Evolutionary conservation across 2,329 filamentous ascomycete species (phyloP).

Genomic region (Apiospora marii): DNA sequence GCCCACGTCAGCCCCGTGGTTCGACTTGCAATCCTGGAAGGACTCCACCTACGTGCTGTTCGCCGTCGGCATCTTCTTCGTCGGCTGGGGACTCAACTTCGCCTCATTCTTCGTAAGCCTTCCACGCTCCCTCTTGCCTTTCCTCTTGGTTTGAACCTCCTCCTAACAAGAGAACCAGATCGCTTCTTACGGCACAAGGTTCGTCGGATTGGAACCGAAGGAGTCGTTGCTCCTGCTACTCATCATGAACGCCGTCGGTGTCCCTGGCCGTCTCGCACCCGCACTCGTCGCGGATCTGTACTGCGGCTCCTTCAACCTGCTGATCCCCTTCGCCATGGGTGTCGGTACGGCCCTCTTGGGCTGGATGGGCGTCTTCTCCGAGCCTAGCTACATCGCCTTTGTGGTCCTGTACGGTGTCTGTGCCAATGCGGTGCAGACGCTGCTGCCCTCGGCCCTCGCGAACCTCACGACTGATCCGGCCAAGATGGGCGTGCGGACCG

Average conservation of each 20-base stretch:
- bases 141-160: neutral
- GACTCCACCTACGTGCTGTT: conserved; percentile 55
- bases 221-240: conserved; percentile 54
- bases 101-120: conserved; percentile 32
- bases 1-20: conserved; percentile 39
- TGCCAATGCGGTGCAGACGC: conserved; percentile 34
- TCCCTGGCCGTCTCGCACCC: conserved; percentile 55
- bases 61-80: conserved; percentile 48
- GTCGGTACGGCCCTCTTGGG: conserved; percentile 47
- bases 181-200: conserved; percentile 29
- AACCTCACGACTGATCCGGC: conserved; percentile 52
- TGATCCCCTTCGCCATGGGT: conserved; percentile 46
- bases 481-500: conserved; percentile 57
- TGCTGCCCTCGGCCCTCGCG: conserved; percentile 33
- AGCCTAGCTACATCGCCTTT: conserved; percentile 31
- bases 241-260: conserved; percentile 58
- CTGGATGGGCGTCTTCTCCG: conserved; percentile 53
- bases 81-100: conserved; percentile 36
- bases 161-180: conserved; percentile 24
- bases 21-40: conserved; percentile 53
- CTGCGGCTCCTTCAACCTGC: conserved; percentile 55
- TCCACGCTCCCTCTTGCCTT: neutral
- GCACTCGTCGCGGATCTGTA: conserved; percentile 52
- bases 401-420: conserved; percentile 33
- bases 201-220: conserved; percentile 17